phyloP scores from a whole-genome alignment of 306 rosid genomes.

The Glycine tomentella region DNA sequence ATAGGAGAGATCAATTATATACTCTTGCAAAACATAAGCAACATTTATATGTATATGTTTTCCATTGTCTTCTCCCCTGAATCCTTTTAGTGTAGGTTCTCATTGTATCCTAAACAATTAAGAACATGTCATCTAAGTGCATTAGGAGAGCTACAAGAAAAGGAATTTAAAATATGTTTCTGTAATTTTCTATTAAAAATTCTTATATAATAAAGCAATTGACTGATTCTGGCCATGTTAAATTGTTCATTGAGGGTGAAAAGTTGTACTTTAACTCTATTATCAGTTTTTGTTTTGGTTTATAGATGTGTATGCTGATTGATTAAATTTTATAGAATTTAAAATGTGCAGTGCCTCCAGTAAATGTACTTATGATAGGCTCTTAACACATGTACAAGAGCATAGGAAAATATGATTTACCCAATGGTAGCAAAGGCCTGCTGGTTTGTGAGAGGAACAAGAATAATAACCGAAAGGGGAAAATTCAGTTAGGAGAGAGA shows the following conservation, averaged over 20 bases:
- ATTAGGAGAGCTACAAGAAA: conserved; percentile 1
- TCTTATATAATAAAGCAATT: not conserved
- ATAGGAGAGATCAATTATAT: conserved; percentile 20
- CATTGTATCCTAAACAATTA: conserved; percentile 10
- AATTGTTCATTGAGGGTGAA: conserved; percentile 10
- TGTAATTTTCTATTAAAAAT: conserved; percentile 7
- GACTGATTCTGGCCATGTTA: not conserved
- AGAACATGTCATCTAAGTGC: conserved; percentile 1
- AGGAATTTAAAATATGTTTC: not conserved
- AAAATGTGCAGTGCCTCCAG: not conserved
- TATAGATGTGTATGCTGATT: not conserved
- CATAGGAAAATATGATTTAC: not conserved
- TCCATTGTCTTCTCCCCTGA: not conserved
- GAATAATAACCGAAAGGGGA: not conserved
- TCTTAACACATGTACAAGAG: not conserved
- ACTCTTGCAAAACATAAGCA: not conserved
- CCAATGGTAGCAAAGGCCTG: not conserved
- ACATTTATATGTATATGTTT: not conserved
- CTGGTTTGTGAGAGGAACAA: not conserved
- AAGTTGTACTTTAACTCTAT: not conserved
- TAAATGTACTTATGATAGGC: not conserved
- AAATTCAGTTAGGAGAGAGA: not conserved
- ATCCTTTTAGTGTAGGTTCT: not conserved
- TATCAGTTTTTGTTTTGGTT: not conserved
- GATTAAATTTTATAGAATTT: not conserved